Percentiles rank a stretch among this genome's conserved stretches.
These are phyloP conservation scores for Telfairia occidentalis DNA, from an alignment of 331 rosid species.

Conservation along the genomic window DNA sequence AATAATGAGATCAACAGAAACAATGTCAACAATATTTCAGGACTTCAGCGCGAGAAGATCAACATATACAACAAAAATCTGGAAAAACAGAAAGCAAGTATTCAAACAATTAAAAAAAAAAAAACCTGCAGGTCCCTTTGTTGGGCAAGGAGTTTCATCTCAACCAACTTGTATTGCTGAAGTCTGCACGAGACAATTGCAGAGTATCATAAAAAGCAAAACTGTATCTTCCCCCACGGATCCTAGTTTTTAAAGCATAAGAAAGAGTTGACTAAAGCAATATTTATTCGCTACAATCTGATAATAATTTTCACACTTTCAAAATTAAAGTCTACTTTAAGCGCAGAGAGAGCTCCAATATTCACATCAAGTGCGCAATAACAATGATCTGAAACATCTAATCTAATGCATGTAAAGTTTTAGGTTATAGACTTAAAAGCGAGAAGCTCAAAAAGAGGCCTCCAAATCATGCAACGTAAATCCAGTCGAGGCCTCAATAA, in stretches of 20 bases:
- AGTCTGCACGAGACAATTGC: conserved; percentile 33
- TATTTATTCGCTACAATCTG: background rate
- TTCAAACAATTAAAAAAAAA: background rate
- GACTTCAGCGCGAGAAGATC: background rate
- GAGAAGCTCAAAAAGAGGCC: background rate
- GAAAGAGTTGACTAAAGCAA: background rate
- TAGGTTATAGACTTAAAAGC: background rate
- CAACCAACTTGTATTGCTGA: conserved; percentile 82
- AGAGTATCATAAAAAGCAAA: background rate
- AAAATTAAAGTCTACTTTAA: background rate
- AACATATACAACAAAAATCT: background rate
- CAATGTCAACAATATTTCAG: background rate
- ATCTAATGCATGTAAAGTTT: background rate
- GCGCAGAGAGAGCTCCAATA: background rate
- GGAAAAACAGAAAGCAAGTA: background rate
- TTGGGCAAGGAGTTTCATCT: conserved; percentile 88
- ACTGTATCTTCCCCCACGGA: background rate
- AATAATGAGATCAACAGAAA: background rate
- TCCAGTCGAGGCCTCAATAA: background rate
- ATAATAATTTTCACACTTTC: background rate
- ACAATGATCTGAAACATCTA: background rate
- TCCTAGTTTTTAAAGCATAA: background rate
- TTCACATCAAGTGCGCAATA: background rate
- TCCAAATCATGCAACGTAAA: background rate
- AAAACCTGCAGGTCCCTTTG: conserved; percentile 77